Evolutionary conservation across 371 early-diverging fungal genomes (phyloP), one percentile per base, ranked within the genome.

Genomic region (Sporodiniella umbellata): DNA sequence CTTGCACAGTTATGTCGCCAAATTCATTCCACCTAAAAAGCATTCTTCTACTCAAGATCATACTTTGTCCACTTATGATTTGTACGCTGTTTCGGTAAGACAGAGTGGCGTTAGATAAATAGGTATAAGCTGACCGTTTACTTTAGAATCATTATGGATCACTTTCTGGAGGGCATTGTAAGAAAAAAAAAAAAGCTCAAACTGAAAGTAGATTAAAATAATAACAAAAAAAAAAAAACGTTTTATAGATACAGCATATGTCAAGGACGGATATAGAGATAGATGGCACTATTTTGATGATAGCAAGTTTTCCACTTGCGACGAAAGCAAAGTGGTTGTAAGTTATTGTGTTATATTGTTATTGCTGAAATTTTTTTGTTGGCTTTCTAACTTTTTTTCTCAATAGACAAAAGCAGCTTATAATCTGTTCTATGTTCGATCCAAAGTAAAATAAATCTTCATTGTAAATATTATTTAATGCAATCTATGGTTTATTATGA

Each of bases 221-320:
- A n/a, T n/a, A n/a, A n/a, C n/a, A n/a, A n/a, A n/a, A n/a, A n/a
- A n/a, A n/a, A n/a, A n/a, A n/a, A n/a, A n/a, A n/a, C n/a, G n/a
- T n/a, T n/a, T n/a, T n/a, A n/a, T 40, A 40, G 40, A 98, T 55
- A 98, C 96, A 14, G 95, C 97, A 0, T 84, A 82, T 59, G 93
- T 96, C 3, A 75, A 87, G 31, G 88, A 89, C 56, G 85, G 85
- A 3, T 75, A 86, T 49, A 78, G 84, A 10, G 77, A 80, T 18
- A 80, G 88, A 62, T 98, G 98, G 98, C 89, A 86, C 63, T 83
- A 87, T 48, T 95, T 95, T 77, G 94, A 97, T 66, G 98, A 98
- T 68, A 85, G 94, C 19, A 69, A 92, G 12, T 87, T 94, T 12
- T 83, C 87, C 0, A 73, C 72, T 0, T 82, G 83, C 28, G 78